Evolutionary conservation across 2,329 filamentous ascomycete species (phyloP), one percentile per base, ranked within the genome.

Genomic region (Microascus cirrosus): DNA sequence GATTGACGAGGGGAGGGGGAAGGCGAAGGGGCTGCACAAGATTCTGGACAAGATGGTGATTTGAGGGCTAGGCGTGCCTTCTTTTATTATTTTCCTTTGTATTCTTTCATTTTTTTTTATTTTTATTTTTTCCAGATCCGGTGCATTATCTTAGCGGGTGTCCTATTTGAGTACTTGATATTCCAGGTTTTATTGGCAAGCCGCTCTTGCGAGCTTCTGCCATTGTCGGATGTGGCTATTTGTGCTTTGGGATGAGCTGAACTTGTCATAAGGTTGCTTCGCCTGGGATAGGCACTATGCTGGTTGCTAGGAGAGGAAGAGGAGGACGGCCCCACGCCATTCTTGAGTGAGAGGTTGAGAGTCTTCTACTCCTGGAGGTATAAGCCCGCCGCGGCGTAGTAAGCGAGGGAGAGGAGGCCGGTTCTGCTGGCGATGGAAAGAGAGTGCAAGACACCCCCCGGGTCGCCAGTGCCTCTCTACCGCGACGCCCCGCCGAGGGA

Each of bases 31-130:
- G 22, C 78, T 90, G 15, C 77, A 85, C 61, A 79, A 76, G 62
- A 90, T 93, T 51, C 68, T 92, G 64, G 83, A 88, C 65, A 85
- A 80, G 71, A 84, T 92, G 73, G 78, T 65, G 13, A 58, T 62
- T 28, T 57, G 56, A 57, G 20, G 22, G 12, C 13, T 22, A 1
- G 24, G 18, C n/a, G 50, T 50, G 20, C n/a, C 12, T 18, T 32
- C 20, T 50, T 50, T 22, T 22, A 20, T 24, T 32, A 8, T 8
- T 32, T 32, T 32, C 28, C 28, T 32, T 4, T 8, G 28, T 8
- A 32, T 32, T 32, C 28, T 32, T 8, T 32, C 28, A 4, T 8
- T 32, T 8, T 50, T 11, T 50, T 32, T 8, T 32, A 4, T 50
- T 11, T 50, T 8, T 50, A n/a, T 12, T 50, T 50, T 50, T 7